These are phyloP conservation scores for Heritiera littoralis DNA, from an alignment of 345 rosid species.

Conservation along the genomic window DNA sequence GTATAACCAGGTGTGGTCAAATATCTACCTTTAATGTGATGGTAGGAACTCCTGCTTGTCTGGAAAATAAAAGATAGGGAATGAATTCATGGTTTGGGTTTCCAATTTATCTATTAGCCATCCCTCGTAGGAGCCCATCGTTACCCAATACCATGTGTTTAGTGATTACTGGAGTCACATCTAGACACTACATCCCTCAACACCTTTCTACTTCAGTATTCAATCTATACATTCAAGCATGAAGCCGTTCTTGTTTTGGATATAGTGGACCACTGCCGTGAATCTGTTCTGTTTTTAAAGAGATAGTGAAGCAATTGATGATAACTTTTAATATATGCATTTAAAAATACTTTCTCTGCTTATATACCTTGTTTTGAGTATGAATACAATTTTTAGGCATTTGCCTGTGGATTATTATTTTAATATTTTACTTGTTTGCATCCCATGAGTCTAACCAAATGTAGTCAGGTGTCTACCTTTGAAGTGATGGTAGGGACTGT, in stretches of 20 bases:
- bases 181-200: conserved; percentile 24
- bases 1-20: not conserved
- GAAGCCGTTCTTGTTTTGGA: not conserved
- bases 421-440: not conserved
- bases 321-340: not conserved
- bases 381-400: not conserved
- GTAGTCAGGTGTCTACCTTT: not conserved
- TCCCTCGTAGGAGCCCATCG: conserved; percentile 25
- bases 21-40: not conserved
- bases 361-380: not conserved
- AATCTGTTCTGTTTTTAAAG: not conserved
- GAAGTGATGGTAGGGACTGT: not conserved
- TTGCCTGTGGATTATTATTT: not conserved
- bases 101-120: not conserved
- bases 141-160: conserved; percentile 29
- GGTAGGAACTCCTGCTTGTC: conserved; percentile 13
- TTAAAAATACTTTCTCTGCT: too few species aligned
- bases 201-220: not conserved
- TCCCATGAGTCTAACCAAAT: not conserved
- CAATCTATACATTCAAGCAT: not conserved
- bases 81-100: not conserved
- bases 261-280: not conserved
- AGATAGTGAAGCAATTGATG: not conserved
- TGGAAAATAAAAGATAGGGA: conserved; percentile 21
- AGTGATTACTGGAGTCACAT: conserved; percentile 30